phyloP scores from a whole-genome alignment of 495 filamentous ascomycete genomes.

The Trichoderma asperelloides region DNA sequence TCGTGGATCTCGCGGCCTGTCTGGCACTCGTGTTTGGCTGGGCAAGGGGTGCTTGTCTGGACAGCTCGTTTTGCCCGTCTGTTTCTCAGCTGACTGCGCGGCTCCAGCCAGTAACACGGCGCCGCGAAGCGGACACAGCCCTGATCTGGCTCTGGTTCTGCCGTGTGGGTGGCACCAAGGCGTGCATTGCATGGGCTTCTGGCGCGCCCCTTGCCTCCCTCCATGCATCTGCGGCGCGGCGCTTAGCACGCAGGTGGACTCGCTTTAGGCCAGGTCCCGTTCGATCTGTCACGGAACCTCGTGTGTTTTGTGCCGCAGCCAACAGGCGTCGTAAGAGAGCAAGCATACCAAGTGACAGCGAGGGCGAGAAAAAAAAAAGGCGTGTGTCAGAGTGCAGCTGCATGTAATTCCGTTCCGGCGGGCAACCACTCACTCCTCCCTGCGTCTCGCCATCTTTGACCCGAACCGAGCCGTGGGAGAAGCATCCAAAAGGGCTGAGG shows the following conservation, averaged over 20 bases:
- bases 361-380: neutral
- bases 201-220: slow-evolving; percentile 1
- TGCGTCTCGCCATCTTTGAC: neutral
- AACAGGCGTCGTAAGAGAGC: too few relatives aligned
- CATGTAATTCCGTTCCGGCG: slow-evolving; percentile 1
- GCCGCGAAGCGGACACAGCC: too few relatives aligned
- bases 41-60: neutral
- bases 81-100: too few relatives aligned
- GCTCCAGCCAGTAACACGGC: too few relatives aligned
- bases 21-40: too few relatives aligned
- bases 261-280: neutral
- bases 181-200: neutral
- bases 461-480: too few relatives aligned
- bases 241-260: neutral
- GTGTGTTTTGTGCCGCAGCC: too few relatives aligned
- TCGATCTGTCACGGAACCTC: neutral
- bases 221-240: slow-evolving; percentile 4
- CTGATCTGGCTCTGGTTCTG: neutral
- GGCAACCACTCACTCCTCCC: neutral
- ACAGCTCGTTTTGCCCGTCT: neutral
- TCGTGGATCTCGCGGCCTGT: too few relatives aligned
- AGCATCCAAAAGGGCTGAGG: too few relatives aligned
- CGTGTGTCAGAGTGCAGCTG: neutral
- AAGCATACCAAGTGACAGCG: neutral
- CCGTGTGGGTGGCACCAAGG: neutral